Percentiles rank a stretch among this genome's conserved stretches.
phyloP scores from a whole-genome alignment of 208 protist species.

The Trypanosoma melophagium region DNA sequence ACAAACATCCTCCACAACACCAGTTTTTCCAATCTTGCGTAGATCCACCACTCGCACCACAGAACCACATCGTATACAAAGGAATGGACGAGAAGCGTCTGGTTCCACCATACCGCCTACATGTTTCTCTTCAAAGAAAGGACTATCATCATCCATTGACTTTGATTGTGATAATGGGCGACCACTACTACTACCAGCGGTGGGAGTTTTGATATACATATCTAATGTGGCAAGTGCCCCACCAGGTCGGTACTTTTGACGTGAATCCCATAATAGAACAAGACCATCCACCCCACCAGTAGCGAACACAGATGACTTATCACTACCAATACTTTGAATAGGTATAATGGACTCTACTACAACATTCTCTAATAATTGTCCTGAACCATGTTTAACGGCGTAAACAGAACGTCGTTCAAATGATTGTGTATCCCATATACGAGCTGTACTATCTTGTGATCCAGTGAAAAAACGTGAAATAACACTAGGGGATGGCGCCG shows the following conservation, averaged over 20 bases:
- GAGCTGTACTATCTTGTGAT: constrained; percentile 69
- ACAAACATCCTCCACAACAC: constrained; percentile 10
- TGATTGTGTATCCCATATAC: constrained; percentile 50
- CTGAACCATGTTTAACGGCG: constrained; percentile 72
- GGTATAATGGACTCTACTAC: constrained; percentile 66
- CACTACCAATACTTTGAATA: constrained; percentile 18
- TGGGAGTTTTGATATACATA: constrained; percentile 30
- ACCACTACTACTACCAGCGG: background rate
- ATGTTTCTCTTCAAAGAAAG: constrained; percentile 50
- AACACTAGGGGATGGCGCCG: constrained; percentile 37
- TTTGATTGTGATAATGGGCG: too few species aligned
- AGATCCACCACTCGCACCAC: constrained; percentile 54
- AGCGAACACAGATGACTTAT: constrained; percentile 50
- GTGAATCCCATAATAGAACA: constrained; percentile 76
- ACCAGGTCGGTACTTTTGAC: constrained; percentile 69
- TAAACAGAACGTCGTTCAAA: constrained; percentile 55
- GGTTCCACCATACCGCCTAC: constrained; percentile 68
- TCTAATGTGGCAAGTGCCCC: constrained; percentile 41
- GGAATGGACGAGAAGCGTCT: constrained; percentile 25
- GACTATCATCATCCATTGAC: background rate
- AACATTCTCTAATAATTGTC: constrained; percentile 68
- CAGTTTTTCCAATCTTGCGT: constrained; percentile 25
- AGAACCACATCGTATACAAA: constrained; percentile 48
- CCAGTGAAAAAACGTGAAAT: constrained; percentile 54
- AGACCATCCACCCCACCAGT: constrained; percentile 67